Base-by-base conservation (phyloP, 2,329 filamentous ascomycete species). In the Phialemoniopsis sp. region DNA sequence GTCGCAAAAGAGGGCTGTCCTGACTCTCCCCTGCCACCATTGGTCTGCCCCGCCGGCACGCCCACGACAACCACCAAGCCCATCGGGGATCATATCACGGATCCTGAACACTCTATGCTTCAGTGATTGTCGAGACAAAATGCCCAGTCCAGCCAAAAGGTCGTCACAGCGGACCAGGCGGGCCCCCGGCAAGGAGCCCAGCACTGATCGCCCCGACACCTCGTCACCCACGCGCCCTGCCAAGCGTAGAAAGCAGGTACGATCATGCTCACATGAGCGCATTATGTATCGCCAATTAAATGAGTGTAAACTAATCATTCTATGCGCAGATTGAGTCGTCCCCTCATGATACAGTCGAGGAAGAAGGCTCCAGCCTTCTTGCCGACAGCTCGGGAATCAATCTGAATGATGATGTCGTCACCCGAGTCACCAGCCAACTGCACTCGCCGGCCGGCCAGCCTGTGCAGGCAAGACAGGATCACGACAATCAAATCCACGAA, bases 401-500 rank as follows among this genome's bases (percentile, higher is more conserved):
- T 34, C 51, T 65, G 42, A 66, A 63, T 44, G 73, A 77, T 29
- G 72, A 79, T 42, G 56, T 78, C n/a, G 69, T 80, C 18, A 68
- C 72, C 17, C 73, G 73, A 43, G 70, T 80, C 44, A 68, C 72
- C 12, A 73, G 78, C 47, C 68, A 73, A 42, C 62, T 79, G 29
- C 49, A 60, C 32, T 50, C 49, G n/a, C 57, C 61, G 13, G 62
- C 68, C 33, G 58, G 63, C 8, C 63, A 67, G 38, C 57, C 63
- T 3, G 76, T 82, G 2, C 74, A 82, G 48, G 80, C 78, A 31
- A 76, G 72, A 57, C 72, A 70, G 46, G 78, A 84, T 40, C 76
- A 84, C 49, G 67, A 79, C 40, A 85, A 86, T 56, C 64, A 72
- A 33, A 76, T 80, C 39, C 80, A 85, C 56, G 76, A 81, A 52